Evolutionary conservation across 305 asterid genomes (phyloP), one percentile per base, ranked within the genome.

Genomic region (Plantago coronopus): DNA sequence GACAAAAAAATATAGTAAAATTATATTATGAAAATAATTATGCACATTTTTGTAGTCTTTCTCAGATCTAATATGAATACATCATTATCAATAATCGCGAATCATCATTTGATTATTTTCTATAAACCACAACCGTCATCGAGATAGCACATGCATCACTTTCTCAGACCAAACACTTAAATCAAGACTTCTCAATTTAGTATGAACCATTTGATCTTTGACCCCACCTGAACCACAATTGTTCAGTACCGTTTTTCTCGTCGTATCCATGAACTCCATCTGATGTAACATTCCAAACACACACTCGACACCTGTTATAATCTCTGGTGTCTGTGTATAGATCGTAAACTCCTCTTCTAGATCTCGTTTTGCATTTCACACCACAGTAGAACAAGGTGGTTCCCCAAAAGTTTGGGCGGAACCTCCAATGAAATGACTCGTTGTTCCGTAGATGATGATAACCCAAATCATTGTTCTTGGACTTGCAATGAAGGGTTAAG

Each of bases 241-340:
- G 57, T 57, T 69, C 64, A 2, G 0, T 38, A n/a, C 73, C 70
- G 16, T 22, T 22, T 25, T 63, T 56, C 13, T 29, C 4, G 14
- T n/a, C 51, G 17, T 64, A 64, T 7, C 74, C 74, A 63, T 67
- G 48, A 3, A 70, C 74, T 5, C 67, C 74, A 63, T 59, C 49
- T 45, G 17, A 23, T 5, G 63, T 58, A 37, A 70, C 70, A 7
- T 6, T 58, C 74, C 74, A 70, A 15, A 64, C 59, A 25, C 74
- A 70, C 0, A 4, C 25, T 31, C 3, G 15, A 50, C 70, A 70
- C 51, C 74, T 59, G 3, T 45, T 21, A 40, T 17, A 17, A 27
- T 70, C 74, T 58, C 70, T 64, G 7, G 2, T 0, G 17, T 15
- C 66, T 12, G 16, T 12, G 22, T 70, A 70, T 18, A 64, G 17